phyloP scores from a whole-genome alignment of 192 early-diverging fungal genomes.

The Backusella australiensis region DNA sequence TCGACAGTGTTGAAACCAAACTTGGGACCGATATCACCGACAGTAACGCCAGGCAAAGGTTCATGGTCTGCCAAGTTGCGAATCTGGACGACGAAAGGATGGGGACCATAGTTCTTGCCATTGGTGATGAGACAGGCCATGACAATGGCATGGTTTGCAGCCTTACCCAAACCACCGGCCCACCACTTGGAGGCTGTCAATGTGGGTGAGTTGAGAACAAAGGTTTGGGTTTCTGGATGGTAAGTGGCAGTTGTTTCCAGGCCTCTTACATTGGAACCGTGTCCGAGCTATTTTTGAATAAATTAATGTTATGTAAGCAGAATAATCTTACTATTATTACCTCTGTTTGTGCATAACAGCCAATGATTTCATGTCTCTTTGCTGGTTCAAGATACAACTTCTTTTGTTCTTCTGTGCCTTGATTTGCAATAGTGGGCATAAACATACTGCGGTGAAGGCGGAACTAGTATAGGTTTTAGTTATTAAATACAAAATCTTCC shows the following conservation, averaged over 20 bases:
- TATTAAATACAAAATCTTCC: neutral
- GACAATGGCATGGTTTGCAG: conserved; percentile 58
- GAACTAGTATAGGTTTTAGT: conserved; percentile 38
- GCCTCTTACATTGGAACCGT: conserved; percentile 85
- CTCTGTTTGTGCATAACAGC: conserved; percentile 90
- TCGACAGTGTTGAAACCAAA: conserved; percentile 39
- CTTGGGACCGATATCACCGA: conserved; percentile 69
- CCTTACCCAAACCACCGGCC: conserved; percentile 60
- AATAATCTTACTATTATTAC: conserved; percentile 37
- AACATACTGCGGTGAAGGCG: conserved; percentile 82
- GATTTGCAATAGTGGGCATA: conserved; percentile 73
- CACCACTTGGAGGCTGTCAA: conserved; percentile 60
- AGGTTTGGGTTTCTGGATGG: conserved; percentile 70
- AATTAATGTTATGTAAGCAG: neutral
- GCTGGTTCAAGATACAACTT: conserved; percentile 71
- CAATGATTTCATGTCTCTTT: conserved; percentile 72
- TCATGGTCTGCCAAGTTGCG: conserved; percentile 57
- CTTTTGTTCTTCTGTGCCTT: conserved; percentile 75
- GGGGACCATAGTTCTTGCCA: conserved; percentile 61
- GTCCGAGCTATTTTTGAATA: conserved; percentile 39
- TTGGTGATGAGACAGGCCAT: conserved; percentile 58
- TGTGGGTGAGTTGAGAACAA: conserved; percentile 62
- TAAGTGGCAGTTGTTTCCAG: conserved; percentile 90
- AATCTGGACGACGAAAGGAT: conserved; percentile 64
- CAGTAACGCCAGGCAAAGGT: conserved; percentile 55